Evolutionary conservation across 73 alveolate species (phyloP).

Genomic region (Paramecium primaurelia): DNA sequence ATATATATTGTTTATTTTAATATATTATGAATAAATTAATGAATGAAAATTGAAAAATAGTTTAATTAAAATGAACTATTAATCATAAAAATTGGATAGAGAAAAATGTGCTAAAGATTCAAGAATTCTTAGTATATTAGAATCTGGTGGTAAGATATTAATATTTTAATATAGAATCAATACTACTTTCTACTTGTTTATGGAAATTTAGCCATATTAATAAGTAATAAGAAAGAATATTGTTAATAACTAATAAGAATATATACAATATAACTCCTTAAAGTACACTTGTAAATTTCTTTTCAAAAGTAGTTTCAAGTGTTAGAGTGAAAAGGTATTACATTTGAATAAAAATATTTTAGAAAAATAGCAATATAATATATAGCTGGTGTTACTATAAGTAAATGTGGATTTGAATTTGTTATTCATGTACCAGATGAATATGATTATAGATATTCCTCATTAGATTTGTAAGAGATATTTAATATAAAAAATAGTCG

Average conservation of each 20-base stretch:
- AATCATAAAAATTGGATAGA: slow-evolving; percentile 24
- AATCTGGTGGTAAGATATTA: not conserved
- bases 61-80: not conserved
- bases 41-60: not conserved
- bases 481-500: slow-evolving; percentile 32
- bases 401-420: slow-evolving; percentile 65
- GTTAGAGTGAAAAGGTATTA: not conserved
- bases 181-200: not conserved
- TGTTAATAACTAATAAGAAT: slow-evolving; percentile 1
- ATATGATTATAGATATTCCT: slow-evolving; percentile 77
- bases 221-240: not conserved
- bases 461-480: slow-evolving; percentile 41
- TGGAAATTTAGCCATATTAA: slow-evolving; percentile 7
- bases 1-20: not conserved
- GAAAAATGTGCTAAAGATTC: slow-evolving; percentile 29
- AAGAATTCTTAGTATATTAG: not conserved
- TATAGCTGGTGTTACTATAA: slow-evolving; percentile 43
- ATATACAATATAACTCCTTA: slow-evolving; percentile 20
- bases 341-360: not conserved
- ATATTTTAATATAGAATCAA: not conserved
- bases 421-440: slow-evolving; percentile 71
- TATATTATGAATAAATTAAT: not conserved
- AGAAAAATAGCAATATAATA: not conserved
- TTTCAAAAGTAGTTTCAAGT: slow-evolving; percentile 1
- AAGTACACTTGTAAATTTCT: not conserved